phyloP scores from a whole-genome alignment of 805 yeast genomes.

The Lipomyces starkeyi region DNA sequence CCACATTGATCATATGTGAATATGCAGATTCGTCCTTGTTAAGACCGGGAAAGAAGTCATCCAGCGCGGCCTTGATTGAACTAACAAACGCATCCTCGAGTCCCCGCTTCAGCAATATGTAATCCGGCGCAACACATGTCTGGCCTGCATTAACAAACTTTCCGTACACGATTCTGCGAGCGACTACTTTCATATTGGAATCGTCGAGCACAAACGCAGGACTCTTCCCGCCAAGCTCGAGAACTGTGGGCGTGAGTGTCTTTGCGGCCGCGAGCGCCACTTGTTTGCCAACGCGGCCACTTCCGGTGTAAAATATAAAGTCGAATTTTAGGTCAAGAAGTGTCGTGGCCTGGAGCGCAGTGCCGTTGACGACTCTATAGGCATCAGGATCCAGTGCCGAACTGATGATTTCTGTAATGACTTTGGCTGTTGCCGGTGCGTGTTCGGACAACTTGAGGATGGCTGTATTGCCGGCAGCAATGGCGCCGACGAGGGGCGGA shows the following conservation, averaged over 20 bases:
- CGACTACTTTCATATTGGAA: constrained; percentile 50
- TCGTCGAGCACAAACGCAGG: constrained; percentile 74
- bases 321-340: constrained; percentile 72
- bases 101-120: constrained; percentile 49
- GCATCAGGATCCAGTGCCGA: constrained; percentile 61
- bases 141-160: constrained; percentile 84
- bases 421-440: constrained; percentile 64
- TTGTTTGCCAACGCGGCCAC: constrained; percentile 72
- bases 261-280: constrained; percentile 85
- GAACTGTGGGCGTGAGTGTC: constrained; percentile 74
- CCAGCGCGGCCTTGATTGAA: constrained; percentile 50
- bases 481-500: constrained; percentile 74
- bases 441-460: constrained; percentile 77
- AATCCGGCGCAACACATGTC: constrained; percentile 90
- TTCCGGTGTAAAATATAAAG: constrained; percentile 87
- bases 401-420: constrained; percentile 62
- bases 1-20: constrained; percentile 66
- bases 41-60: constrained; percentile 54
- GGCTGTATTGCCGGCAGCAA: constrained; percentile 85
- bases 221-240: constrained; percentile 95
- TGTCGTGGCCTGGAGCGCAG: constrained; percentile 62
- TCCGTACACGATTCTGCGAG: constrained; percentile 78
- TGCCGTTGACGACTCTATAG: constrained; percentile 74
- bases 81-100: constrained; percentile 59
- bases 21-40: constrained; percentile 49